Percentiles rank a stretch among this genome's conserved stretches.
These are phyloP conservation scores for Kuraishia ogatae DNA, from an alignment of 805 yeast species.

Conservation along the genomic window DNA sequence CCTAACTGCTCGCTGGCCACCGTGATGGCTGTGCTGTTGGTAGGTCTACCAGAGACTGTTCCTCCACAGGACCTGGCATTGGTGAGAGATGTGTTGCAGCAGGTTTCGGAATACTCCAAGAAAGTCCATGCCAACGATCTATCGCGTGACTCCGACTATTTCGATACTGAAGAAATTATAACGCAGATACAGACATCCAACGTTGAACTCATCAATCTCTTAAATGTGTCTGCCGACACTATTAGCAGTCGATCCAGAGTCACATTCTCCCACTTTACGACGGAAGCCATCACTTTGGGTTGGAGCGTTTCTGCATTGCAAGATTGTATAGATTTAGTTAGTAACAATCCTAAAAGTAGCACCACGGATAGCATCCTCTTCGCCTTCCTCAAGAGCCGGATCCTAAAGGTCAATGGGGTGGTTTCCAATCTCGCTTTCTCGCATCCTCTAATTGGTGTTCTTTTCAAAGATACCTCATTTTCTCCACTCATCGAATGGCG, in stretches of 20 bases:
- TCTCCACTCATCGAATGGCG: slow-evolving; percentile 9
- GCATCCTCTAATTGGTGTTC: slow-evolving; percentile 8
- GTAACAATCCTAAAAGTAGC: too few species aligned
- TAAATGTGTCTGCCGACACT: not conserved
- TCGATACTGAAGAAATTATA: slow-evolving; percentile 1
- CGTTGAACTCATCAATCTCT: not conserved
- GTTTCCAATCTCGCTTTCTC: slow-evolving; percentile 6
- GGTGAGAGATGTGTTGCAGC: not conserved
- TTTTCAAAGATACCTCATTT: slow-evolving; percentile 14
- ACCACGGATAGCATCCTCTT: slow-evolving; percentile 4
- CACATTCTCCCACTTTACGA: not conserved
- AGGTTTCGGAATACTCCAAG: not conserved
- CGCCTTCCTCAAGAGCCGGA: slow-evolving; percentile 13
- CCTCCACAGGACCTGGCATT: not conserved
- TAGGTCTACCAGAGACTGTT: slow-evolving; percentile 5
- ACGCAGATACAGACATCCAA: not conserved
- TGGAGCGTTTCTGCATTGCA: not conserved
- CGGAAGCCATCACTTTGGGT: not conserved
- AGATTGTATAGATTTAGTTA: not conserved
- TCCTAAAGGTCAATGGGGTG: slow-evolving; percentile 11
- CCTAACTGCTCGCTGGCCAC: slow-evolving; percentile 1
- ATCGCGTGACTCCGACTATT: not conserved
- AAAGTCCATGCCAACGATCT: not conserved
- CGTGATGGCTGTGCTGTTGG: slow-evolving; percentile 2
- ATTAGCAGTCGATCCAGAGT: not conserved